These are phyloP conservation scores for Ceratocystis papillata DNA, from an alignment of 2,329 filamentous ascomycete species.

Conservation along the genomic window DNA sequence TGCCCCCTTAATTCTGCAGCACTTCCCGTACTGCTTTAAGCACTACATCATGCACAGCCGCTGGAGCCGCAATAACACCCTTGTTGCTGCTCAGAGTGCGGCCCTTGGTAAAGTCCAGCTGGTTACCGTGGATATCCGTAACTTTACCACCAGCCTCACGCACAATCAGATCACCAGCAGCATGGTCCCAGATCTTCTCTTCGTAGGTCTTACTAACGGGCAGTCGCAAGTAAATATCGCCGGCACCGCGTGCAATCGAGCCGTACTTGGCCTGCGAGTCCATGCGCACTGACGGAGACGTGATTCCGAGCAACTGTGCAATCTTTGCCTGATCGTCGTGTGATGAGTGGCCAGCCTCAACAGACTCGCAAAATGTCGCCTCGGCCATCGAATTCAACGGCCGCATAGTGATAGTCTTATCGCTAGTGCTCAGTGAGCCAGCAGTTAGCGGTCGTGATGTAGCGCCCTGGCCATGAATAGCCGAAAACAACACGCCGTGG, in stretches of 20 bases:
- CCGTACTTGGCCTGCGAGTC: conserved; percentile 98
- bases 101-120: conserved; percentile 75
- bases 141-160: conserved; percentile 87
- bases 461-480: conserved; percentile 67
- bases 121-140: conserved; percentile 75
- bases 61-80: conserved; percentile 82
- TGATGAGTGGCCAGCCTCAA: conserved; percentile 83
- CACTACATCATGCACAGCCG: conserved; percentile 62
- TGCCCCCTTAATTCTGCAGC: conserved; percentile 37
- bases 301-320: conserved; percentile 75
- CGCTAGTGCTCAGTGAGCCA: conserved; percentile 41
- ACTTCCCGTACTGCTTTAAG: conserved; percentile 75
- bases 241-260: conserved; percentile 84
- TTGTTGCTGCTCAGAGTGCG: conserved; percentile 82
- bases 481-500: conserved; percentile 80
- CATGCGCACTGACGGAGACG: conserved; percentile 80
- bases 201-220: conserved; percentile 80
- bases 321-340: conserved; percentile 70
- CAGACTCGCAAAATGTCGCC: conserved; percentile 92
- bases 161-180: conserved; percentile 87
- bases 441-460: conserved; percentile 60
- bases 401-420: conserved; percentile 54
- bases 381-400: conserved; percentile 59
- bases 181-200: conserved; percentile 99
- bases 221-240: conserved; percentile 85